Base-by-base conservation (phyloP, 768 basidiomycete species). In the Agrocybe pediades region DNA sequence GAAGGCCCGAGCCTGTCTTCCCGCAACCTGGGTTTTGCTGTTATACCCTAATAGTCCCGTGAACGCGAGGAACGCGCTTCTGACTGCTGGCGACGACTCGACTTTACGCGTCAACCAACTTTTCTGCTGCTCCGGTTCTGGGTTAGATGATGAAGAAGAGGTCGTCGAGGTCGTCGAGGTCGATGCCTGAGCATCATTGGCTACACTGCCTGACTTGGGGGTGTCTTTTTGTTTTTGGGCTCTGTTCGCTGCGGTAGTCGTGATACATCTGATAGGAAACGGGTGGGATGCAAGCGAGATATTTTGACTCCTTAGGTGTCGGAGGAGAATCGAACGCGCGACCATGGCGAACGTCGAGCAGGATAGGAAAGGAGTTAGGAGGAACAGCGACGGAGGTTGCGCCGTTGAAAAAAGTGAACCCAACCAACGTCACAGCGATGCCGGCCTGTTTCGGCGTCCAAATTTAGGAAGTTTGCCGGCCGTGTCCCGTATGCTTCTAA, bases 21-120 rank as follows among this genome's bases (percentile, higher is more conserved):
- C 87, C 0, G 86, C 85, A 2, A 84, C 58, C 57, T 90, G 86
- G 57, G 79, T 83, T 0, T 81, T 71, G 56, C 77, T 83, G 5
- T 79, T 77, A 55, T 88, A 89, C 3, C 87, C 87, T 9, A 88
- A 69, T 6, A 75, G 49, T 41, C 71, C 73, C 9, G 81, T 78
- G 42, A 85, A n/a, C 0, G 65, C 65, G 11, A 83, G 54, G 61
- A 88, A 83, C 19, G 76, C 53, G 24, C 68, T 68, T 59, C 71
- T 74, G 1, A 81, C 71, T 17, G 65, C 54, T 0, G 84, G 83
- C 13, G 81, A 84, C 17, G 73, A 61, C 59, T 79, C 74, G 46
- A 87, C 73, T 61, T 73, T 70, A 21, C 70, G 72, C 13, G 86
- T 82, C 41, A 88, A 68, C 86, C 86, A 87, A 52, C 46, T 54